Base-by-base conservation (phyloP, 345 rosid species). In the Aethionema arabicum region DNA sequence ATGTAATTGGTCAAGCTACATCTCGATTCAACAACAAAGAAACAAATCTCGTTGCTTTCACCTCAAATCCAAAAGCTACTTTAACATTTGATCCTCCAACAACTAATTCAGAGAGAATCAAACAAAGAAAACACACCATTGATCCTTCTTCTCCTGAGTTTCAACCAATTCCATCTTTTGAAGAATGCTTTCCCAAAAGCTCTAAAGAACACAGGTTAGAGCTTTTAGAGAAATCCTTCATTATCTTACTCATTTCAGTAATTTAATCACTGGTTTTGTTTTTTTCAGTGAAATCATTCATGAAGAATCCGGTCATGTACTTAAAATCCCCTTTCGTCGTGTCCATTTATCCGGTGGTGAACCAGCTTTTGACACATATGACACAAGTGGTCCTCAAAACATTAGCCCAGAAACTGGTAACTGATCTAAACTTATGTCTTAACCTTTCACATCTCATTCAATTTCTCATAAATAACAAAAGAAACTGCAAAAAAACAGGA, bases 81-180 rank as follows among this genome's bases (percentile, higher is more conserved):
- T 66, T 90, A 65, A 90, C 93, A 0, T 83, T 88, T 74, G 99
- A 95, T 79, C 83, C 96, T 39, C 79, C 82, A 0, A 38, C 85
- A 3, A 69, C 81, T n/a, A 60, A 80, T 68, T 70, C 83, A 0
- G 84, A 84, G 68, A 78, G 73, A 67, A 61, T 35, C 41, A 77
- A 77, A 67, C 96, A 74, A 46, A 83, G 74, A 58, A 86, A 86
- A 78, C 85, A 90, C 52, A 88, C 96, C 2, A 36, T 76, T 15
- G 95, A 95, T 77, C 99, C 99, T 71, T 67, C 86, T 43, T 79
- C 91, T 78, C 98, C 99, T 43, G 98, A 95, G 72, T 90, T 95
- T 52, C 72, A 77, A 14, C 85, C 96, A 0, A 85, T 90, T 38
- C 98, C 98, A 4, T 86, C 99, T 37, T 95, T 95, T 51, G 85